phyloP scores from a whole-genome alignment of 164 flowering plant species.

The Vitis amurensis region DNA sequence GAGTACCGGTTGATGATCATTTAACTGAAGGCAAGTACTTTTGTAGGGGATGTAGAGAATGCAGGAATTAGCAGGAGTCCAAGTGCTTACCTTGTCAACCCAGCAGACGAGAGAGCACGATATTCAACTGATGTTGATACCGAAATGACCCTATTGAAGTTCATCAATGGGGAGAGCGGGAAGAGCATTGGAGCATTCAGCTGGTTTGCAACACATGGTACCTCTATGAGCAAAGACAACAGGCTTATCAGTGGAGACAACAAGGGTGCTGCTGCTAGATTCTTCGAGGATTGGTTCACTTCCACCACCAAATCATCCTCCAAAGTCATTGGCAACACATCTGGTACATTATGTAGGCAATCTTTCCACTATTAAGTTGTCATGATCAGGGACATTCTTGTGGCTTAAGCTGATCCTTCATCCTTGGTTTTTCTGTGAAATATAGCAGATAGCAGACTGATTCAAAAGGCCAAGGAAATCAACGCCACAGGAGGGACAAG shows the following conservation, averaged over 20 bases:
- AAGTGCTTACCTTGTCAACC: conserved; percentile 61
- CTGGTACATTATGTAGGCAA: neutral
- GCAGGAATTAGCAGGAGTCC: conserved; percentile 76
- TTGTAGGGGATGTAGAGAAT: conserved; percentile 50
- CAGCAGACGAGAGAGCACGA: conserved; percentile 49
- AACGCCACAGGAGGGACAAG: conserved; percentile 46
- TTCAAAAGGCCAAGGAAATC: conserved; percentile 26
- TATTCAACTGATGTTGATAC: conserved; percentile 50
- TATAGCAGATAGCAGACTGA: conserved; percentile 16
- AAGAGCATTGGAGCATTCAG: conserved; percentile 53
- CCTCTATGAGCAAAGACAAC: conserved; percentile 63
- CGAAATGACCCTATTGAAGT: conserved; percentile 62
- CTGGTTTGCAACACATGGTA: conserved; percentile 75
- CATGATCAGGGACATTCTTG: too few relatives aligned
- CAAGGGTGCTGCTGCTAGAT: conserved; percentile 70
- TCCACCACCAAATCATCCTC: neutral
- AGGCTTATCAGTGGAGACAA: conserved; percentile 70
- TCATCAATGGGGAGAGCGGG: conserved; percentile 40
- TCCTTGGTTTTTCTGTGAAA: neutral
- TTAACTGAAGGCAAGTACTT: neutral
- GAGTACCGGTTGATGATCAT: too few relatives aligned
- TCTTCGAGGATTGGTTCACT: conserved; percentile 64
- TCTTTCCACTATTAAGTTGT: too few relatives aligned
- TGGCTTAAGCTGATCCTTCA: too few relatives aligned
- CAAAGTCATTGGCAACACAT: neutral